Evolutionary conservation across 768 basidiomycete species (phyloP).

Genomic region (Pholiota microspora): DNA sequence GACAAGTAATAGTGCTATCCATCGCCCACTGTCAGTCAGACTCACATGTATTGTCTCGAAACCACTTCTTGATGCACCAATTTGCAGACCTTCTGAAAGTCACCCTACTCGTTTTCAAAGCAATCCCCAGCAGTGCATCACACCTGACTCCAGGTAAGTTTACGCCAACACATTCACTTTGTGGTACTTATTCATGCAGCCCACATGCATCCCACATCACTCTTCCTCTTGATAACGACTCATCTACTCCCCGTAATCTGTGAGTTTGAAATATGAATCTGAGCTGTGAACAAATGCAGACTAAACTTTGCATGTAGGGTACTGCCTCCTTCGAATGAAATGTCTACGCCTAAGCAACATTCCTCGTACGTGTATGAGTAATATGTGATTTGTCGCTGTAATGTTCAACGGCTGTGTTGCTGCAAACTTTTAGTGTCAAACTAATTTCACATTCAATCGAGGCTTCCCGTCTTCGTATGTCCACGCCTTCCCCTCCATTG

Average conservation of each 20-base stretch:
- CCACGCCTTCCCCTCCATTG: constrained; percentile 28
- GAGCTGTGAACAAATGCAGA: not conserved
- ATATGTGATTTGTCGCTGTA: not conserved
- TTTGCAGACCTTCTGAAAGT: constrained; percentile 12
- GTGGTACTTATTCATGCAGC: constrained; percentile 8
- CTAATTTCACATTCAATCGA: constrained; percentile 18
- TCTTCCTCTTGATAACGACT: constrained; percentile 19
- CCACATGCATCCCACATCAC: constrained; percentile 23
- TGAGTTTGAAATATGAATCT: constrained; percentile 16
- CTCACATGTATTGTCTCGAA: constrained; percentile 8
- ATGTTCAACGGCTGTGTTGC: not conserved
- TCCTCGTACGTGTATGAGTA: constrained; percentile 16
- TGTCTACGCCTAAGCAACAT: constrained; percentile 25
- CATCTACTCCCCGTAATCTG: constrained; percentile 31
- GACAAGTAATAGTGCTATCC: constrained; percentile 1
- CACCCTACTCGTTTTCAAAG: constrained; percentile 13
- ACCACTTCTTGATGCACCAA: not conserved
- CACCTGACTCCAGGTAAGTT: constrained; percentile 47
- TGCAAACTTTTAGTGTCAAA: constrained; percentile 12
- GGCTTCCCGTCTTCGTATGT: constrained; percentile 21
- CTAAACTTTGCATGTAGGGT: constrained; percentile 7
- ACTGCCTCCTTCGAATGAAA: constrained; percentile 18
- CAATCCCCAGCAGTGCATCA: constrained; percentile 36
- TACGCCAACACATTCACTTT: not conserved
- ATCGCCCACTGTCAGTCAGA: constrained; percentile 15